Conservation (phyloP, 371 early-diverging fungal genomes). For the Circinella minor region DNA sequence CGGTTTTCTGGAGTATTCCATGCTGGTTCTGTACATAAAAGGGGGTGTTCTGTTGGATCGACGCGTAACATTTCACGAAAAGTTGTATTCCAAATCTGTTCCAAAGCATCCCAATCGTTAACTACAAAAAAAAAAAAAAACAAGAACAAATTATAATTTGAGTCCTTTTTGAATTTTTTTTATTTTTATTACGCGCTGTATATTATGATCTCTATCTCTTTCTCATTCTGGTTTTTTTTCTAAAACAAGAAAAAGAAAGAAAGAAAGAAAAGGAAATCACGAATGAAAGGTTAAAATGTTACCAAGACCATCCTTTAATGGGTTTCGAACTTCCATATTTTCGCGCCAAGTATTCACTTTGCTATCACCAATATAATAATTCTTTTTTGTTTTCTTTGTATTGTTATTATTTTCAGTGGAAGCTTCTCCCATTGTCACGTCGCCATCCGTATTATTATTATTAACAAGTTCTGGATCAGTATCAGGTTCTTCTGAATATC, state of each 20-base stretch:
- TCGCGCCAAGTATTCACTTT: conserved; percentile 76
- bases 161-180: not conserved
- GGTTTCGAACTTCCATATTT: conserved; percentile 81
- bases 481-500: conserved; percentile 32
- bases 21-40: conserved; percentile 89
- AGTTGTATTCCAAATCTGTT: conserved; percentile 86
- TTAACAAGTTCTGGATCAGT: conserved; percentile 19
- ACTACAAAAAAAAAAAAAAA: conserved; percentile 49
- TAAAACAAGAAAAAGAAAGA: not conserved
- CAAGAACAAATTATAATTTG: no score
- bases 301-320: conserved; percentile 76
- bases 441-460: conserved; percentile 31
- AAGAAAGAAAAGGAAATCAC: no score
- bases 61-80: conserved; percentile 71
- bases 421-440: conserved; percentile 39
- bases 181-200: not conserved
- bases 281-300: conserved; percentile 19
- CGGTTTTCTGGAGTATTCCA: conserved; percentile 85
- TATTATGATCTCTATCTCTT: not conserved
- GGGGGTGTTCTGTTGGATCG: conserved; percentile 82
- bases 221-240: not conserved
- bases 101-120: conserved; percentile 92
- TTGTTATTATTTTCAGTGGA: conserved; percentile 13
- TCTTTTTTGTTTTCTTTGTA: conserved; percentile 23
- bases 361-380: conserved; percentile 82